A percentile compares a stretch with the other conserved stretches of the same genome.
Evolutionary conservation across 495 filamentous ascomycete genomes (phyloP).

Genomic region (Tuber borchii): DNA sequence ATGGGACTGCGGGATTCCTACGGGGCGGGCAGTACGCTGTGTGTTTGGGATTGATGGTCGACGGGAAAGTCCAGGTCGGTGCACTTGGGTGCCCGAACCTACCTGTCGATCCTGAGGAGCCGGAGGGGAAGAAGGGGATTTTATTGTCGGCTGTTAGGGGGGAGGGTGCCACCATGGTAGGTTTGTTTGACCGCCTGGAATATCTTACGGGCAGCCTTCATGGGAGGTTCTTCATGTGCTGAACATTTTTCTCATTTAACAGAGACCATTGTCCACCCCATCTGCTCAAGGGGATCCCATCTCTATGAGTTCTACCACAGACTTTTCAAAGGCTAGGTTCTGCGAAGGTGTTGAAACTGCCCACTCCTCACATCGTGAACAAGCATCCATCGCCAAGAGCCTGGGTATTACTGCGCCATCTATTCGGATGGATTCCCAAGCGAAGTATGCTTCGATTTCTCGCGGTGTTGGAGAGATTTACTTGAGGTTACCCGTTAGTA

Average conservation of each 20-base stretch:
- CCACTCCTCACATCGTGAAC: slow-evolving; percentile 81
- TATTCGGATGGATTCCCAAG: slow-evolving; percentile 93
- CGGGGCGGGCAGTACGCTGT: slow-evolving; percentile 97
- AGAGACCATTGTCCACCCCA: slow-evolving; percentile 31
- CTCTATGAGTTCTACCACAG: slow-evolving; percentile 65
- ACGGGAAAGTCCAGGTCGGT: slow-evolving; percentile 91
- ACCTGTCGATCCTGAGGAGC: slow-evolving; percentile 68
- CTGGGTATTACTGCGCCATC: slow-evolving; percentile 78
- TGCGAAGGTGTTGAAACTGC: slow-evolving; percentile 91
- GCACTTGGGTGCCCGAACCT: slow-evolving; percentile 93
- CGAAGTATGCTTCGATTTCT: slow-evolving; percentile 96
- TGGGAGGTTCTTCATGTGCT: not conserved
- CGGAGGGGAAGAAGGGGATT: slow-evolving; percentile 64
- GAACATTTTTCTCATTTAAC: not conserved
- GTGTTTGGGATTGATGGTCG: slow-evolving; percentile 81
- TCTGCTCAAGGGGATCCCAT: slow-evolving; percentile 55
- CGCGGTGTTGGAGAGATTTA: slow-evolving; percentile 92
- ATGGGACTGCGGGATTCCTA: slow-evolving; percentile 95
- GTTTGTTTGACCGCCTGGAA: not conserved
- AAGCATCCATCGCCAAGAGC: slow-evolving; percentile 72
- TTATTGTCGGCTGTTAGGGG: slow-evolving; percentile 74
- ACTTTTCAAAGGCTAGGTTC: slow-evolving; percentile 74
- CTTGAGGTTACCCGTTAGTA: slow-evolving; percentile 72
- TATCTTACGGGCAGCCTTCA: not conserved
- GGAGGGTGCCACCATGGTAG: slow-evolving; percentile 59